Evolutionary conservation across 192 early-diverging fungal genomes (phyloP), one percentile per base, ranked within the genome.

Genomic region (Dispira simplex): DNA sequence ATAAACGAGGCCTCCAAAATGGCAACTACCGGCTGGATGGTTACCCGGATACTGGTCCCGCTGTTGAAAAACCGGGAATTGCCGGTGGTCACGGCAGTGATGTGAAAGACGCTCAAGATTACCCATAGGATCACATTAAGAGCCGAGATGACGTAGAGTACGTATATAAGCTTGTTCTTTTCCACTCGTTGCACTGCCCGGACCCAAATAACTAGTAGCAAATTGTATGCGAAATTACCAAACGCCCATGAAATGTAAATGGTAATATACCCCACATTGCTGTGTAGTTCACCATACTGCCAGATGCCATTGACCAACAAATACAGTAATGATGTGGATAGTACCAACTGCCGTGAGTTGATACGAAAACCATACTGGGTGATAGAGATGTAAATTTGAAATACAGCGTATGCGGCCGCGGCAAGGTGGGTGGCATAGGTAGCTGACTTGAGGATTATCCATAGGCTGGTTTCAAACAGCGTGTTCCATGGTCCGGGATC

Each of bases 171-270:
- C 32, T 27, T 27, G 13, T 44, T 27, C 9, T 12, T 11, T 21
- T 60, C 58, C 10, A 60, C 21, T 21, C 44, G 32, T 44, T 60
- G 25, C 21, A 43, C 10, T 18, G 58, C 58, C 26, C 58, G 58
- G 9, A 60, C 14, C 58, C 58, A 60, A 12, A 60, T 18, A 11
- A 60, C 39, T 1, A 60, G 13, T 2, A 60, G 28, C 27, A 60
- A 18, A 44, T 60, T 60, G 21, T n/a, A 60, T 2, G 58, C 58
- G 44, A 60, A n/a, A 27, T 18, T 60, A 14, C 58, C 58, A 8
- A 60, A 4, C 12, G 14, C 58, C 58, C 58, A 60, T 27, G 58
- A 60, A 11, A 44, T 14, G 58, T 60, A 60, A 14, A 60, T 60
- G 58, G 21, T 27, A 60, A 60, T 44, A 13, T 43, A 60, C 14